Evolutionary conservation across 2,329 filamentous ascomycete genomes (phyloP), one percentile per base, ranked within the genome.

Genomic region (Ustulina deusta): DNA sequence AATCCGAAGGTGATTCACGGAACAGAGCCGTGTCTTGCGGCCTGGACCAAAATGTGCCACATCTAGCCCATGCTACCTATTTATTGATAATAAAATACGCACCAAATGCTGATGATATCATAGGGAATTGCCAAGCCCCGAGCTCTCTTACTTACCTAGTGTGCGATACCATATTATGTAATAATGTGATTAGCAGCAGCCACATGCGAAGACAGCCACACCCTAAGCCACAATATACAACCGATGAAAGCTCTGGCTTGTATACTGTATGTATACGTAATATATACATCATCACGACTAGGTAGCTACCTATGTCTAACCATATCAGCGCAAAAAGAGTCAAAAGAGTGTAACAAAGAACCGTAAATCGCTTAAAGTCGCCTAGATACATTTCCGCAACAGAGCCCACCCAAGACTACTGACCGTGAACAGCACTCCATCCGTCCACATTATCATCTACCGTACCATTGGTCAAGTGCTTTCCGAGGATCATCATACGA

Each of bases 41-140:
- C 36, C 25, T 11, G 17, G 32, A 15, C 29, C 11, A 29, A 48
- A 25, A 29, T 36, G 22, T 13, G 58, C 22, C 9, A 40, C 32
- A 40, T 17, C 29, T 27, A 34, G 7, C 22, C 25, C 15, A 58
- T 52, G 36, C 32, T 52, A 36, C 52, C 38, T 59, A 48, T 58
- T 36, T 15, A 48, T 36, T 29, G 25, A 15, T 38, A 25, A 48
- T 52, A 9, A 32, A 38, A 32, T 51, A 25, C n/a, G 40, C 32
- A 20, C 42, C 15, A 42, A 36, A 25, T 34, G 36, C 27, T 27
- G 20, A 66, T 62, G 58, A 63, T 62, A 66, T 66, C 64, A 66
- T 66, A 56, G 52, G 57, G 7, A 27, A n/a, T 40, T 55, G 56
- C 56, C 49, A 56, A 61, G 56, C 6, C 32, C 29, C 49, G 49